Evolutionary conservation across 768 basidiomycete genomes (phyloP).

Genomic region (Tricholoma flavovirens): DNA sequence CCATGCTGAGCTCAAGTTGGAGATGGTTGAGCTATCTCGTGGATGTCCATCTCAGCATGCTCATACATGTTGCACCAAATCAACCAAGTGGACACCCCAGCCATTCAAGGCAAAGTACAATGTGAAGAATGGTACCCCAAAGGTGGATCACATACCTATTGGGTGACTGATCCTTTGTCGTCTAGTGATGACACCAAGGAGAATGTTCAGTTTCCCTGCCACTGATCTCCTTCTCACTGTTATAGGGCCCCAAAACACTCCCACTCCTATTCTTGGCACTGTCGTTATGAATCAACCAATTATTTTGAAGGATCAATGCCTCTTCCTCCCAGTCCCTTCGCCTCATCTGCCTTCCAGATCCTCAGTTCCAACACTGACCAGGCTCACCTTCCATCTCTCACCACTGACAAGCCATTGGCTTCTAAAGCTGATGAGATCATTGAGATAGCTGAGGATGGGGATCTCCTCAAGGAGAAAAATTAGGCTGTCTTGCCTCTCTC

Average conservation of each 20-base stretch:
- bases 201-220: neutral
- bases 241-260: neutral
- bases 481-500: neutral
- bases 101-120: neutral
- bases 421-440: neutral
- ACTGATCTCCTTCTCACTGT: neutral
- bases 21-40: constrained; percentile 9
- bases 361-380: neutral
- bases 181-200: neutral
- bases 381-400: neutral
- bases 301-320: neutral
- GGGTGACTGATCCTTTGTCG: neutral
- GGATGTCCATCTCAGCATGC: neutral
- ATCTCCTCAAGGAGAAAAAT: neutral
- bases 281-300: neutral
- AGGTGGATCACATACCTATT: neutral
- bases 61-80: neutral
- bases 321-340: neutral
- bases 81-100: neutral
- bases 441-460: neutral
- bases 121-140: neutral
- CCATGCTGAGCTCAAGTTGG: constrained; percentile 7
- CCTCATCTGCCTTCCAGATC: no score
- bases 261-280: neutral
- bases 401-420: neutral